Conservation (phyloP, 148 eudicot species). For the Polygonum aviculare region DNA sequence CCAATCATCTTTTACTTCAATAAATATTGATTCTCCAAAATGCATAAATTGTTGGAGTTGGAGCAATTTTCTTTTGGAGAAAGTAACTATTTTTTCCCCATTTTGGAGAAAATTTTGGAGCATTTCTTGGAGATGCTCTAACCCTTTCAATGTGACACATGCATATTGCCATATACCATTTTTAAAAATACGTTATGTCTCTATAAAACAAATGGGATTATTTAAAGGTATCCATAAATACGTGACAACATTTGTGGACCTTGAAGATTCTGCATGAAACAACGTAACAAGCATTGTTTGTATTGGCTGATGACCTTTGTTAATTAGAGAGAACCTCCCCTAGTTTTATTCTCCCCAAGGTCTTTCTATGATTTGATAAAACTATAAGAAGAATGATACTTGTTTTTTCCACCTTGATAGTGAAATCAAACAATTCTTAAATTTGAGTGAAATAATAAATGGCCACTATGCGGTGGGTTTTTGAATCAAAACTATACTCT, state of each 20-base stretch:
- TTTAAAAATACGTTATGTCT: neutral
- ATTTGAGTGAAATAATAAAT: neutral
- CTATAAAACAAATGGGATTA: neutral
- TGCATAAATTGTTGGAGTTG: too few species aligned
- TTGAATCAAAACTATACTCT: neutral
- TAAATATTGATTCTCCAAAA: too few species aligned
- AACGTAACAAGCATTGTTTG: neutral
- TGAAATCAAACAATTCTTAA: neutral
- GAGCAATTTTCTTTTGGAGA: too few species aligned
- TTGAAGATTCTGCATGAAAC: neutral
- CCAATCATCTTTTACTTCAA: too few species aligned
- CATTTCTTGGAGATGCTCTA: too few species aligned
- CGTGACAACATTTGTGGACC: neutral
- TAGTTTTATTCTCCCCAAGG: neutral
- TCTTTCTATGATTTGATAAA: slow-evolving; percentile 23
- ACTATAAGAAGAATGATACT: neutral
- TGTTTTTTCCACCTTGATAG: neutral
- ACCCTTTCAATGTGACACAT: neutral
- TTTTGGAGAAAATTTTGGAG: too few species aligned
- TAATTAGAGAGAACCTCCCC: neutral
- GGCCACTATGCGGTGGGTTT: neutral
- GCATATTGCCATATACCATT: neutral
- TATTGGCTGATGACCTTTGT: neutral
- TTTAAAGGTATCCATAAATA: neutral
- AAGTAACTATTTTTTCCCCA: too few species aligned